Conservation (phyloP, 208 protist genomes). For the Leishmania major region DNA sequence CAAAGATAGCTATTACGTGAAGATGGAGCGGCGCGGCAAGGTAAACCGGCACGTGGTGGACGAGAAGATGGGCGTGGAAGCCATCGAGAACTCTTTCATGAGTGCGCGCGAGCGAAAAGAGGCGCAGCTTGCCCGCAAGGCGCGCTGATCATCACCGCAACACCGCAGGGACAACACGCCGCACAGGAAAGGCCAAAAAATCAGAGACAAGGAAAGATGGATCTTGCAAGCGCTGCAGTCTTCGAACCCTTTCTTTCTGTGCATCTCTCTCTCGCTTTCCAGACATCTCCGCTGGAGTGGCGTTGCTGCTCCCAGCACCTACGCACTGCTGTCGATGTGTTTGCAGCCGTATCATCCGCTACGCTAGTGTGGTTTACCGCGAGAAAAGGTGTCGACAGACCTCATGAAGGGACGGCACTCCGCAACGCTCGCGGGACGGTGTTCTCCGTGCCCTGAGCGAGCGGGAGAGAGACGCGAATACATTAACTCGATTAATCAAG, state of each 20-base stretch:
- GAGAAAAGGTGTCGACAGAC: background rate
- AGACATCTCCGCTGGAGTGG: background rate
- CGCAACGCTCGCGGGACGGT: background rate
- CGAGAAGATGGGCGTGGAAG: constrained; percentile 82
- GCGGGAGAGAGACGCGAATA: background rate
- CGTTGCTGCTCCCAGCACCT: background rate
- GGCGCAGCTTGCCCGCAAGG: constrained; percentile 63
- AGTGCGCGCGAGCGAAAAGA: constrained; percentile 85
- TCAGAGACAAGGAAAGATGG: background rate
- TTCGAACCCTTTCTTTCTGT: background rate
- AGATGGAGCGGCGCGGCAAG: constrained; percentile 82
- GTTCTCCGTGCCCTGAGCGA: background rate
- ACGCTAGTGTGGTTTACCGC: background rate
- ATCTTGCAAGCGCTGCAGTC: background rate
- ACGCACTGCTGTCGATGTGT: background rate
- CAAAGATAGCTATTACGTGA: constrained; percentile 92
- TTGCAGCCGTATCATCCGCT: background rate
- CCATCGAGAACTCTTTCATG: constrained; percentile 88
- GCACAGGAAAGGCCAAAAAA: background rate
- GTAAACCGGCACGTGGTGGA: constrained; percentile 69
- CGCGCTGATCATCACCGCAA: constrained; percentile 6
- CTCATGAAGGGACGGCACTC: background rate
- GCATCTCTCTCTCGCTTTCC: background rate
- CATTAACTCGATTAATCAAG: background rate
- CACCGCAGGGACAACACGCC: background rate